Percentiles rank a stretch among this genome's conserved stretches.
Evolutionary conservation across 441 rosid species (phyloP).

Genomic region (Euphorbia celastroides): DNA sequence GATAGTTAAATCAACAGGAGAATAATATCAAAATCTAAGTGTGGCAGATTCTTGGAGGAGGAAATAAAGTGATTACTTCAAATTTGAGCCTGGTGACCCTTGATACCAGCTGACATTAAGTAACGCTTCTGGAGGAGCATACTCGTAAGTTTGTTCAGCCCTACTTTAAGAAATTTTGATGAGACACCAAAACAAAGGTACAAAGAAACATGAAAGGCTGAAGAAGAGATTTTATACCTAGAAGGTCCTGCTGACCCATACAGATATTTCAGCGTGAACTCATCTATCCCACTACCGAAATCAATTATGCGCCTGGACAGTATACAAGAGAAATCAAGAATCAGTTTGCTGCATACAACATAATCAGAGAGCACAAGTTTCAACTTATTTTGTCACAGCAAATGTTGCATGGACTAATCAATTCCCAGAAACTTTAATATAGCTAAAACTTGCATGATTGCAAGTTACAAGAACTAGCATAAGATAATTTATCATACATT

Average conservation of each 20-base stretch:
- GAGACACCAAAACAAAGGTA: slow-evolving; percentile 13
- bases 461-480: slow-evolving; percentile 18
- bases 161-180: slow-evolving; percentile 31
- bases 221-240: slow-evolving; percentile 43
- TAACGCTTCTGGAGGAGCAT: slow-evolving; percentile 89
- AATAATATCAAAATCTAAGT: background rate
- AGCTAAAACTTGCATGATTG: slow-evolving; percentile 7
- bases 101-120: slow-evolving; percentile 82
- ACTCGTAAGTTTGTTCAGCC: slow-evolving; percentile 91
- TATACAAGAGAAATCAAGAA: slow-evolving; percentile 20
- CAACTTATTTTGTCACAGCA: background rate
- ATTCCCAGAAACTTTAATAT: background rate
- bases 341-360: background rate
- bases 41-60: background rate
- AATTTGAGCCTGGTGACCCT: slow-evolving; percentile 43
- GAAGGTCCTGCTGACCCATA: slow-evolving; percentile 91
- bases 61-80: slow-evolving; percentile 46
- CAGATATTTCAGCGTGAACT: slow-evolving; percentile 72
- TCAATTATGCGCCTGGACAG: slow-evolving; percentile 85
- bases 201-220: slow-evolving; percentile 13
- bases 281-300: slow-evolving; percentile 95
- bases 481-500: slow-evolving; percentile 40
- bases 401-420: background rate
- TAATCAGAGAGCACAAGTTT: background rate
- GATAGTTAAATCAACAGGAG: slow-evolving; percentile 12